Percentiles rank a stretch among this genome's conserved stretches.
phyloP scores from a whole-genome alignment of 1,284 basidiomycete species.

The Macrocystidia cucumis region DNA sequence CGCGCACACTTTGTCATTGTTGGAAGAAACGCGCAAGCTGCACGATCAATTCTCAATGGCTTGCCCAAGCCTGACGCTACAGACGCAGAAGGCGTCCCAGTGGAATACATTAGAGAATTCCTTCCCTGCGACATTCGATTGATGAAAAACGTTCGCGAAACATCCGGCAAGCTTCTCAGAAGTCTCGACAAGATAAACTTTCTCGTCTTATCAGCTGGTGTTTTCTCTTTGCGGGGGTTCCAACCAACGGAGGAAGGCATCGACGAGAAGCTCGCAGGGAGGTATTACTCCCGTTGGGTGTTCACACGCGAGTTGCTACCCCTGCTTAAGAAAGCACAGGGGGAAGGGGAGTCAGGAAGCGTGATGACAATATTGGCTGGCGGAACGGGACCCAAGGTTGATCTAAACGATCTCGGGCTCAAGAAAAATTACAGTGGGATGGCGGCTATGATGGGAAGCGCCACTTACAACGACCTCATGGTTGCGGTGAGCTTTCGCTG shows the following conservation, averaged over 20 bases:
- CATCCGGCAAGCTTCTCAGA: conserved; percentile 15
- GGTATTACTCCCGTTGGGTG: conserved; percentile 24
- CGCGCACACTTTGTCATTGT: conserved; percentile 23
- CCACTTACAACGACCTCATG: conserved; percentile 26
- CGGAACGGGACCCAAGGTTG: conserved; percentile 20
- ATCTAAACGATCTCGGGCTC: conserved; percentile 27
- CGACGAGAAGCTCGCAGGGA: conserved; percentile 23
- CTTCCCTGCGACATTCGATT: conserved; percentile 28
- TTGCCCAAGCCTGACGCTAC: conserved; percentile 19
- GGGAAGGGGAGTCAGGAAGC: conserved; percentile 24
- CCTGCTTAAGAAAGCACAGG: conserved; percentile 17
- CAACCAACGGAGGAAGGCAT: conserved; percentile 31
- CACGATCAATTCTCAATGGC: conserved; percentile 19
- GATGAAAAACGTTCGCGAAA: conserved; percentile 26
- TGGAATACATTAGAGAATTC: conserved; percentile 18
- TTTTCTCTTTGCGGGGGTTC: conserved; percentile 19
- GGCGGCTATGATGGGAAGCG: conserved; percentile 13
- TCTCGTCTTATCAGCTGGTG: conserved; percentile 24
- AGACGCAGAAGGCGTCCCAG: too few species aligned
- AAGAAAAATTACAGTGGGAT: conserved; percentile 19
- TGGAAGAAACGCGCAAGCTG: conserved; percentile 23
- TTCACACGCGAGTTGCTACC: conserved; percentile 25
- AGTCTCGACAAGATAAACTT: conserved; percentile 25
- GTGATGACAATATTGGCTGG: conserved; percentile 28
- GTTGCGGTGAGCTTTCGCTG: too few species aligned